Base-by-base conservation (phyloP, 495 filamentous ascomycete genomes). In the Talaromyces borbonicus region DNA sequence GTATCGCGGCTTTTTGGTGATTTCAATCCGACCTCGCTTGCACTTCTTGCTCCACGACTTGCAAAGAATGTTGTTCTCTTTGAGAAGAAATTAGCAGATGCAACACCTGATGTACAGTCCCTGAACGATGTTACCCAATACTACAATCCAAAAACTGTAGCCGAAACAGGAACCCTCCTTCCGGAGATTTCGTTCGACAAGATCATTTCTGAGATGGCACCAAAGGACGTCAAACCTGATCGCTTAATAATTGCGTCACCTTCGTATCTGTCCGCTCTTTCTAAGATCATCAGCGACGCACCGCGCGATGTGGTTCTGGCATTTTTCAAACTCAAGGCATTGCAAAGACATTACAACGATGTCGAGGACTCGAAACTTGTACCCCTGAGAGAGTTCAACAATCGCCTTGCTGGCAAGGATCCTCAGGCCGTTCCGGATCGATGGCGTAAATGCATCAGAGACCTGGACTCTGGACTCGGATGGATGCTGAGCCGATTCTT, bases 401-500 rank as follows among this genome's bases (percentile, higher is more conserved):
- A 80, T 52, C 61, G 66, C 24, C 56, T 80, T 9, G 61, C 56
- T 47, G 78, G 78, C 3, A 78, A 73, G 60, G 80, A 84, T 43
- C 76, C 80, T 1, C 63, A 83, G 42, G 74, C 81, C 0, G 68
- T 64, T 22, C 65, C 79, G 23, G 83, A 87, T 37, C 65, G 83
- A 45, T 87, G 83, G 83, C 72, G 80, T 52, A 83, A 77, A 26
- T 87, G 83, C 51, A 71, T 85, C 39, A 52, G 50, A 6, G 61
- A 65, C 33, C 66, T 81, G 4, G 81, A 85, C 55, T 54, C 62
- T 15, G 72, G 70, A 4, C 63, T 85, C 19, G 67, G 59, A n/a
- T 76, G 72, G 72, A 74, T 67, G 16, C 53, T 75, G 2, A 84
- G 82, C 52, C 74, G 79, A 31, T 84, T 87, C 54, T 87, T 80